Evolutionary conservation across 371 early-diverging fungal species (phyloP), one percentile per base, ranked within the genome.

Genomic region (Fennellomyces sp.): DNA sequence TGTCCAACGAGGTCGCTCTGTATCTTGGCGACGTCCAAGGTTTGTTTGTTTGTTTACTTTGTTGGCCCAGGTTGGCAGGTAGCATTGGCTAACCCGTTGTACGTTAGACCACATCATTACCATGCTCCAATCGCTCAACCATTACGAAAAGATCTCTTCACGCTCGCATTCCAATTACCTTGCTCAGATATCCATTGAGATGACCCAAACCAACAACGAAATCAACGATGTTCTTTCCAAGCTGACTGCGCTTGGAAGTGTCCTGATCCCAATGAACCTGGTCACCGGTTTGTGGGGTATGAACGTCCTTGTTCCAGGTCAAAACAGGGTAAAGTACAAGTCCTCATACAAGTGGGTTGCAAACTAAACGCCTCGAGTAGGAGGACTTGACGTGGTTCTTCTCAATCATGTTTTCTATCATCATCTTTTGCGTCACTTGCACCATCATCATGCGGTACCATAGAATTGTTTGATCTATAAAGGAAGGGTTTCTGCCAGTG

Each of bases 81-180:
- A n/a, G n/a, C n/a, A n/a, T n/a, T n/a, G n/a, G n/a, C n/a, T 45
- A 2, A 21, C 3, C 19, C 10, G 23, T 8, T 45, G n/a, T 45
- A 21, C n/a, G 5, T 45, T 65, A 82, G 97, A 97, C 70, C 98
- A 98, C 63, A 89, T 97, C 10, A 77, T 97, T 58, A 95, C 97
- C 10, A 95, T 97, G 93, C 68, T 91, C 2, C 92, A 94, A 64
- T 95, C 91, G 27, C 77, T 96, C 8, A 79, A 83, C 36, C 96
- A 97, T 58, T 94, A 92, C 61, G 97, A 97, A 69, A 92, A 90
- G 59, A 92, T 96, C 29, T 83, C 97, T 4, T 89, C 91, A 3
- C 80, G 97, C 17, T 88, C 95, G 0, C 98, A 98, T 68, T 88
- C 91, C n/a, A 98, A 97, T 63, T 98, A 98, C 65, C 78, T 98